Percentiles rank a stretch among this genome's conserved stretches.
Evolutionary conservation across 2,329 filamentous ascomycete genomes (phyloP).

Genomic region (Aspergillus chevalieri): DNA sequence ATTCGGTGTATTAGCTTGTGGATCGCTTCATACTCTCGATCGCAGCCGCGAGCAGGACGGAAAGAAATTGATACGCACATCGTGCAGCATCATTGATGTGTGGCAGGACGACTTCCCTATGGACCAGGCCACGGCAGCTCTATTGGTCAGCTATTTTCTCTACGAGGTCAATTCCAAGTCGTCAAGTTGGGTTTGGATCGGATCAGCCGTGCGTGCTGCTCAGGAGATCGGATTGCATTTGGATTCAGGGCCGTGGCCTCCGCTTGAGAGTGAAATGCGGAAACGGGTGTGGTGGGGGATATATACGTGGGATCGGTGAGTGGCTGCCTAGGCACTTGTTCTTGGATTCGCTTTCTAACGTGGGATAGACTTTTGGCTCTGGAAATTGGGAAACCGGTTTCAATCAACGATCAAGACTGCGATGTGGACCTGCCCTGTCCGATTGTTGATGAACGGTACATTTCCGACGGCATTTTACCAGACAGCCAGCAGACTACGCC

Average conservation of each 20-base stretch:
- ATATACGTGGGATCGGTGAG: conserved; percentile 78
- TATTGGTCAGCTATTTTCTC: conserved; percentile 72
- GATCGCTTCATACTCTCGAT: conserved; percentile 63
- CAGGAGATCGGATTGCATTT: conserved; percentile 79
- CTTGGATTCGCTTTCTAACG: conserved; percentile 3
- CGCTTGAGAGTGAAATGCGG: conserved; percentile 78
- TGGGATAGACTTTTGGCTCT: conserved; percentile 60
- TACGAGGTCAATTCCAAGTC: conserved; percentile 82
- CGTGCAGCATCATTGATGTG: conserved; percentile 65
- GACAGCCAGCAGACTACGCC: conserved; percentile 57
- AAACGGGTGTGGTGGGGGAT: conserved; percentile 89
- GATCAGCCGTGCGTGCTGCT: conserved; percentile 68
- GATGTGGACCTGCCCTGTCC: conserved; percentile 73
- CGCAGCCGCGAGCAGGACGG: conserved; percentile 53
- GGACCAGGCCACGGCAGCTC: conserved; percentile 65
- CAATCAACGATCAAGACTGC: conserved; percentile 85
- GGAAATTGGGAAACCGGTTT: conserved; percentile 70
- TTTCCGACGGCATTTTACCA: conserved; percentile 44
- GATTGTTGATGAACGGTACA: conserved; percentile 63
- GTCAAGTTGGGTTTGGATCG: conserved; percentile 79
- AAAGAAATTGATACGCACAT: conserved; percentile 63
- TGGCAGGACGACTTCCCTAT: conserved; percentile 74
- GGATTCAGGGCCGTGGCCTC: conserved; percentile 66
- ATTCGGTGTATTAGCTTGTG: conserved; percentile 76
- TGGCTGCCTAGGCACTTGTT: conserved; percentile 4